Conservation (phyloP, 2,329 filamentous ascomycete genomes). For the Cladophialophora chaetospira region DNA sequence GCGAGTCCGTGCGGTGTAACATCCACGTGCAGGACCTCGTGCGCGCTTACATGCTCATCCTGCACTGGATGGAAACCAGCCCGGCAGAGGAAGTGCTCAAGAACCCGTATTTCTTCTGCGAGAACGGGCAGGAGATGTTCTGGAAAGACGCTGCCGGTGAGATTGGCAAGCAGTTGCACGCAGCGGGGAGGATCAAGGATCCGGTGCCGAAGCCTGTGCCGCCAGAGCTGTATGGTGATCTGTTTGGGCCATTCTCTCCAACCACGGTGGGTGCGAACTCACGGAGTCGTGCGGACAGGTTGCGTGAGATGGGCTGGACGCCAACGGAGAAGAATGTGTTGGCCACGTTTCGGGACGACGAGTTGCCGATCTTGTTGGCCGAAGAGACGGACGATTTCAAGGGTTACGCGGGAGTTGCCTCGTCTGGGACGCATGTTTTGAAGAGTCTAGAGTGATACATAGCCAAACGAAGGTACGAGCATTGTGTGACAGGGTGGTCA, state of each 20-base stretch:
- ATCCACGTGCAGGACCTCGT: constrained; percentile 55
- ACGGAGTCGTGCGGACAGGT: constrained; percentile 46
- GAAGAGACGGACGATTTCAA: constrained; percentile 1
- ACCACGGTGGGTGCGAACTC: constrained; percentile 47
- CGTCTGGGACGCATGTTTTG: constrained; percentile 13
- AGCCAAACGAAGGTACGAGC: too few species aligned
- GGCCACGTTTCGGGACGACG: constrained; percentile 46
- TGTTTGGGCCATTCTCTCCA: constrained; percentile 43
- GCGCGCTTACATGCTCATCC: constrained; percentile 46
- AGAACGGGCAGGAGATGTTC: constrained; percentile 45
- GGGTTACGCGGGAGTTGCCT: constrained; percentile 13
- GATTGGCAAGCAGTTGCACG: constrained; percentile 43
- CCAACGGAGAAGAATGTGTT: constrained; percentile 47
- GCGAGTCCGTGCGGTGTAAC: constrained; percentile 45
- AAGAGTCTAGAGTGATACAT: constrained; percentile 11
- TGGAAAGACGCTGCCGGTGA: constrained; percentile 45
- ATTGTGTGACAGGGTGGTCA: too few species aligned
- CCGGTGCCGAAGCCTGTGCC: constrained; percentile 42
- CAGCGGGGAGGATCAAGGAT: constrained; percentile 43
- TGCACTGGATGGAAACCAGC: constrained; percentile 47
- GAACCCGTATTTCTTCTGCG: constrained; percentile 54
- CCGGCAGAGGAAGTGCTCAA: constrained; percentile 36
- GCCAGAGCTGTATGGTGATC: constrained; percentile 43
- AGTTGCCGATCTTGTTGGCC: constrained; percentile 32
- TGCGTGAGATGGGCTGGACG: constrained; percentile 51